Base-by-base conservation (phyloP, 192 early-diverging fungal species). In the Spinellus fusiger region DNA sequence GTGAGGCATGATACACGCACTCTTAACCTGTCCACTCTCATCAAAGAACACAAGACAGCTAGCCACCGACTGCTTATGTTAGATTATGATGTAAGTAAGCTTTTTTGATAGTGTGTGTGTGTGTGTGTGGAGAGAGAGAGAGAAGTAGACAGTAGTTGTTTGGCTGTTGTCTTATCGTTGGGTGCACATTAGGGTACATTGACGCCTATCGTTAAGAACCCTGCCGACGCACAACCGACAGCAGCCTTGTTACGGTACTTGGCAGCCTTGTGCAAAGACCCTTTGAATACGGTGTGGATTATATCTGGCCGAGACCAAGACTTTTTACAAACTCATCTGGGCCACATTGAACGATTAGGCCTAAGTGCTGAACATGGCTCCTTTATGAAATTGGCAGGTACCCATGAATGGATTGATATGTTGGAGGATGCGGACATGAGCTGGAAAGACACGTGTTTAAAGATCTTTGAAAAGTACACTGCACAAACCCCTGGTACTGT, bases 291-390 rank as follows among this genome's bases (percentile, higher is more conserved):
- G 27, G 83, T 94, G 8, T 94, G 90, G 75, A 78, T 98, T 22
- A 93, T 98, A 54, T 94, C 92, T 52, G 95, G 95, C 4, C 83
- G 95, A 18, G 94, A 97, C 73, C 80, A 90, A 66, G 78, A 81
- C 52, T 86, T 84, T 58, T 75, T 98, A 44, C 89, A 97, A 13
- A 71, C 86, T 18, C 92, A 91, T 78, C 72, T 98, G 27, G 91
- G 93, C 28, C 60, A 78, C 16, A 81, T 98, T 35, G 77, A 79
- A 27, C 79, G 83, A 10, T 73, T 98, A 47, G 91, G 93, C 1
- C 78, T 89, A 23, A 91, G 91, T 62, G 94, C 94, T 28, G 96
- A 98, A 71, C 96, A 98, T 72, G 96, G 96, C 22, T 89, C 89
- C 31, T 97, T 98, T 73, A 86, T 98, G 64, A 87, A 89, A 64